These are phyloP conservation scores for Lactarius indigo DNA, from an alignment of 768 basidiomycete genomes.

Conservation along the genomic window DNA sequence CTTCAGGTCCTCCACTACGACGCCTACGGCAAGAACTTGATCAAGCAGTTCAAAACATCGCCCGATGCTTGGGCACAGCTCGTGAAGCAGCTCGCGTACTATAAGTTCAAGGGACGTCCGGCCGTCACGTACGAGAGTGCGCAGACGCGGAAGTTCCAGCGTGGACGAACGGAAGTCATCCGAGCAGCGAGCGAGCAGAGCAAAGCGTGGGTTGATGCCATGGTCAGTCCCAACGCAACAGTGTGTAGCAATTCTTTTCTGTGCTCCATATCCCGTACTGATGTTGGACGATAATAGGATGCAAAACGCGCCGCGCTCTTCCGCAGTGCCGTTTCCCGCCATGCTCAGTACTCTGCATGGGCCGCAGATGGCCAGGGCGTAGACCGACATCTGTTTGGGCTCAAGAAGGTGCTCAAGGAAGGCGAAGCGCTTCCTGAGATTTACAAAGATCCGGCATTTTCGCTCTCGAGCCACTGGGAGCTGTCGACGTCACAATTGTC, in stretches of 20 bases:
- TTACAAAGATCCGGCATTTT: conserved; percentile 69
- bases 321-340: conserved; percentile 71
- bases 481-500: conserved; percentile 87
- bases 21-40: conserved; percentile 76
- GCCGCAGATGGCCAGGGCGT: conserved; percentile 94
- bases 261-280: neutral
- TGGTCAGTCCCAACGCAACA: conserved; percentile 56
- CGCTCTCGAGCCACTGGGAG: conserved; percentile 83
- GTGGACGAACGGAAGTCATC: conserved; percentile 94
- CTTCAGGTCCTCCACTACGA: conserved; percentile 41
- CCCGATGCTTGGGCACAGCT: conserved; percentile 97
- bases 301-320: conserved; percentile 61
- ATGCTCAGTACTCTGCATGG: conserved; percentile 84
- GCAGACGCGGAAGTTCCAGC: conserved; percentile 89
- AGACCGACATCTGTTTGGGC: conserved; percentile 91
- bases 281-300: conserved; percentile 37
- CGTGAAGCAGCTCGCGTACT: conserved; percentile 93
- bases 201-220: conserved; percentile 85
- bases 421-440: conserved; percentile 72
- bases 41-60: conserved; percentile 78
- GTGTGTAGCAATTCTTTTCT: conserved; percentile 36
- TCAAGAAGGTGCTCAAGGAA: conserved; percentile 74
- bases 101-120: conserved; percentile 73
- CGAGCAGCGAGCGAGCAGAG: conserved; percentile 79
- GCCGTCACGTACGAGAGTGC: conserved; percentile 90